These are phyloP conservation scores for Cystobasidium ongulense DNA, from an alignment of 768 basidiomycete genomes.

Conservation along the genomic window DNA sequence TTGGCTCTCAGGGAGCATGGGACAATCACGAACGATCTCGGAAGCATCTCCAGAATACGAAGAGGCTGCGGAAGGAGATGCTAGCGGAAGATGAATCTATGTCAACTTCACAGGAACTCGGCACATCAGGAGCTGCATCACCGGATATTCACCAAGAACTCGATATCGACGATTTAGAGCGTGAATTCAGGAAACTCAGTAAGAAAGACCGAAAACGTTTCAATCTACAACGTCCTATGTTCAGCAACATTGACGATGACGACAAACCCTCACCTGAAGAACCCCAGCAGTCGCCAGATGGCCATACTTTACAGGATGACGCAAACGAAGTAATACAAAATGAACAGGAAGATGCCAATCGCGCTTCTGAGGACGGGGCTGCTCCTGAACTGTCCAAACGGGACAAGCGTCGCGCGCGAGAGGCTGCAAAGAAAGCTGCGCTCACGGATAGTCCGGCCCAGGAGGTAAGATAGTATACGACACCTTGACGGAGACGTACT, in stretches of 20 bases:
- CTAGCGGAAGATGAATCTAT: constrained; percentile 55
- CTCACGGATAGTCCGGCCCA: background rate
- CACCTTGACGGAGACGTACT: background rate
- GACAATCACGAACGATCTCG: constrained; percentile 90
- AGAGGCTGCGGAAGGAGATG: constrained; percentile 70
- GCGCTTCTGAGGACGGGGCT: background rate
- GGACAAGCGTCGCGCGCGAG: constrained; percentile 68
- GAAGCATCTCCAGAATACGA: constrained; percentile 83
- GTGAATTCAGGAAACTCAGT: constrained; percentile 4
- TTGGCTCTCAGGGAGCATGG: constrained; percentile 89
- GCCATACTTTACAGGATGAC: background rate
- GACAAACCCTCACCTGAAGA: too few relatives aligned
- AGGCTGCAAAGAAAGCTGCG: constrained; percentile 48
- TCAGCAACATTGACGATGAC: too few relatives aligned
- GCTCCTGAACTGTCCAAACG: constrained; percentile 56
- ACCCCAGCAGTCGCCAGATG: too few relatives aligned
- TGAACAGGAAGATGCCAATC: background rate
- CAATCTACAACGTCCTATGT: constrained; percentile 2
- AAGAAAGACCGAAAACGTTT: constrained; percentile 33
- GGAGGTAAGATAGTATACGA: background rate
- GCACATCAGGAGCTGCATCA: constrained; percentile 45
- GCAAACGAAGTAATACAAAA: background rate
- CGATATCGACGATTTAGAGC: constrained; percentile 33
- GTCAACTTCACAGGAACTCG: constrained; percentile 49
- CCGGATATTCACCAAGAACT: constrained; percentile 2